Evolutionary conservation across 2,329 filamentous ascomycete genomes (phyloP).

Genomic region (Xylariaceae sp.): DNA sequence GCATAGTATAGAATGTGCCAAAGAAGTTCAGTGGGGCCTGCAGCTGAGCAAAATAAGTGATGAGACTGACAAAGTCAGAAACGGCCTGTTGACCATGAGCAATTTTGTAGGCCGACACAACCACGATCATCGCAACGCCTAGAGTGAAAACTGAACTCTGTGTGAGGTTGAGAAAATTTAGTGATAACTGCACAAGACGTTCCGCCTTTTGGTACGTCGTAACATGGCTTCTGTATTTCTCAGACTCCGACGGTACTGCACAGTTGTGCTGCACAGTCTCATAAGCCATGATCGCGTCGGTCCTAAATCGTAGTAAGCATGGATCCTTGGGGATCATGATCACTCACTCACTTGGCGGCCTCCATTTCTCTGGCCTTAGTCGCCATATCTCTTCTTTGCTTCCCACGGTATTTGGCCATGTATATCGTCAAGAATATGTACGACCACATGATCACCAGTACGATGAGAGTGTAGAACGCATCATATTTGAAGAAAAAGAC

Average conservation of each 20-base stretch:
- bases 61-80: slow-evolving; percentile 47
- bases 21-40: slow-evolving; percentile 58
- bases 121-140: slow-evolving; percentile 56
- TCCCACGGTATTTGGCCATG: slow-evolving; percentile 42
- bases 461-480: slow-evolving; percentile 43
- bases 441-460: slow-evolving; percentile 44
- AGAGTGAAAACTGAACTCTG: slow-evolving; percentile 62
- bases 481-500: slow-evolving; percentile 43
- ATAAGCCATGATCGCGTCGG: slow-evolving; percentile 44
- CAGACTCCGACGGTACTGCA: slow-evolving; percentile 54
- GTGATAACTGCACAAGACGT: slow-evolving; percentile 50
- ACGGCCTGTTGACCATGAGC: slow-evolving; percentile 49
- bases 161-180: slow-evolving; percentile 56
- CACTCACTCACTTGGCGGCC: slow-evolving; percentile 33
- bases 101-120: slow-evolving; percentile 59
- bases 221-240: slow-evolving; percentile 52
- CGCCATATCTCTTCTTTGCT: slow-evolving; percentile 40
- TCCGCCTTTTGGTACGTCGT: slow-evolving; percentile 51
- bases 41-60: slow-evolving; percentile 31
- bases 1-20: slow-evolving; percentile 41
- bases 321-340: neutral
- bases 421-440: slow-evolving; percentile 49
- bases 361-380: slow-evolving; percentile 43
- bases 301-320: slow-evolving; percentile 22
- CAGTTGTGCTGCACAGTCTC: slow-evolving; percentile 63